phyloP scores from a whole-genome alignment of 495 filamentous ascomycete species.

The Penicillium alfredii region DNA sequence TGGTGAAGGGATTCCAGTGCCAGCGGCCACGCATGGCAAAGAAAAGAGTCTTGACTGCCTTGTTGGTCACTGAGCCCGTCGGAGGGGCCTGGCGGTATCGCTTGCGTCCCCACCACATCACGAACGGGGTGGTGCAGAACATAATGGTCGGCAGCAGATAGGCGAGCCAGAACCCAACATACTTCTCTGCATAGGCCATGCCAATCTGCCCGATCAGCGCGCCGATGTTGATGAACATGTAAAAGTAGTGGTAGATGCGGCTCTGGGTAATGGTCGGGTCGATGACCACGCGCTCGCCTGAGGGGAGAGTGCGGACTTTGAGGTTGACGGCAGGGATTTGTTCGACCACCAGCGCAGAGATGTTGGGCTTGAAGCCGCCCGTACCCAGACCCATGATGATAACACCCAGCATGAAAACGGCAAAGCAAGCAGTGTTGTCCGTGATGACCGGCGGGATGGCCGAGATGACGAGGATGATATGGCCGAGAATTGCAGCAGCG shows the following conservation, averaged over 20 bases:
- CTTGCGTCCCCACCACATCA: conserved; percentile 54
- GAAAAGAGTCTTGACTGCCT: conserved; percentile 46
- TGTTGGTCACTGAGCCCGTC: conserved; percentile 57
- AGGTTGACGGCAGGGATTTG: conserved; percentile 42
- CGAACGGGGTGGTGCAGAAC: conserved; percentile 53
- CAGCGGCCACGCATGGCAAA: conserved; percentile 57
- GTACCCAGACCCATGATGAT: conserved; percentile 46
- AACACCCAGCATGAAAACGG: conserved; percentile 58
- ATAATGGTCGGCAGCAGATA: conserved; percentile 55
- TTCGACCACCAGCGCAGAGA: conserved; percentile 51
- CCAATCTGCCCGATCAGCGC: conserved; percentile 45
- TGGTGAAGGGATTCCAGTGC: conserved; percentile 47
- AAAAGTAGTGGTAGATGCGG: conserved; percentile 37
- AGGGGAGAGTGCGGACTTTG: conserved; percentile 22
- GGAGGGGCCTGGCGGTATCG: conserved; percentile 55
- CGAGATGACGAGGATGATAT: conserved; percentile 58
- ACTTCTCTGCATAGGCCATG: conserved; percentile 66
- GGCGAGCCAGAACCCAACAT: conserved; percentile 72
- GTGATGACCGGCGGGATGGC: conserved; percentile 56
- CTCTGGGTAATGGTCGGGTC: conserved; percentile 52
- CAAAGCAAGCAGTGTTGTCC: conserved; percentile 42
- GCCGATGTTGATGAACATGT: conserved; percentile 49
- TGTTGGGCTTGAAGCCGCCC: conserved; percentile 59
- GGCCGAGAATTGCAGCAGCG: conserved; percentile 55
- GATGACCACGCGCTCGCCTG: conserved; percentile 59